These are phyloP conservation scores for Hypoxylon perforatum DNA, from an alignment of 495 filamentous ascomycete species.

Conservation along the genomic window DNA sequence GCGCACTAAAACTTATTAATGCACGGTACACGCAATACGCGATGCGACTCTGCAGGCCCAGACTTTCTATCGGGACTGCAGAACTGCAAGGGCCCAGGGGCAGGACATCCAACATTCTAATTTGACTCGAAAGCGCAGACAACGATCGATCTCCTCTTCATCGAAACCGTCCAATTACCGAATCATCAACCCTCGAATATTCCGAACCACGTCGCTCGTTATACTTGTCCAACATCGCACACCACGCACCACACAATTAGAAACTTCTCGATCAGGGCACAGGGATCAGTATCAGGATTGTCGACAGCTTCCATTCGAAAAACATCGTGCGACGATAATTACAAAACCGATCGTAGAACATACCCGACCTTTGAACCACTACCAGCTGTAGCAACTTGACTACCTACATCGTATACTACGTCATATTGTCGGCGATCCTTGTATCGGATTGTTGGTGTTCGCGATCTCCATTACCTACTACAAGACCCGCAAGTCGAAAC, in stretches of 20 bases:
- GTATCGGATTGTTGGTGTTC: not conserved
- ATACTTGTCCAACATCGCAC: slow-evolving; percentile 25
- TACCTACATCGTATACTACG: not conserved
- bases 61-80: slow-evolving; percentile 1
- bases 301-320: not conserved
- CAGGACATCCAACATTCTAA: not conserved
- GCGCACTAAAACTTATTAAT: slow-evolving; percentile 10
- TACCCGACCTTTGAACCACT: no score
- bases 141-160: not conserved
- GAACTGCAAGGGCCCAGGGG: not conserved
- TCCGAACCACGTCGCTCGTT: slow-evolving; percentile 33
- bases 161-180: no score
- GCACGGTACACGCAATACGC: slow-evolving; percentile 34
- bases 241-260: no score
- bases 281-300: not conserved
- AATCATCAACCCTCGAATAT: not conserved
- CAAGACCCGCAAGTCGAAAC: not conserved
- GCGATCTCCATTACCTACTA: not conserved
- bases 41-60: slow-evolving; percentile 33
- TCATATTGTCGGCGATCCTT: not conserved
- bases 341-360: slow-evolving; percentile 1
- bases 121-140: no score
- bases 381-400: no score
- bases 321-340: slow-evolving; percentile 32
- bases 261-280: not conserved